These are phyloP conservation scores for Aspergillus sp. DNA, from an alignment of 2,329 filamentous ascomycete species.

Conservation along the genomic window DNA sequence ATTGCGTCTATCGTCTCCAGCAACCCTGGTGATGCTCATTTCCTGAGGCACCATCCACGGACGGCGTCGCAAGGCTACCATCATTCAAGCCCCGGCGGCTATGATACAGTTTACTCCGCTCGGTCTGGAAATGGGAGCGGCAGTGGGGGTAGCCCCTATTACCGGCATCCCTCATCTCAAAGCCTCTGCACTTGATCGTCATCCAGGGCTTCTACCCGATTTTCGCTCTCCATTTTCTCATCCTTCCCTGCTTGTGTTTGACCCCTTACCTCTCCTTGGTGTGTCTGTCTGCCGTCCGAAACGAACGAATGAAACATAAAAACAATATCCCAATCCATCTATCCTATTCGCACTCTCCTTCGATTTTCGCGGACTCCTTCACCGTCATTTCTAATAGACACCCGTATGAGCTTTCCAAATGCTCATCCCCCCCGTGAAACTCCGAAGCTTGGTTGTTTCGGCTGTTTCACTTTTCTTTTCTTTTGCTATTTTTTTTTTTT, in stretches of 20 bases:
- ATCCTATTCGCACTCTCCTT: background rate
- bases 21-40: conserved; percentile 27
- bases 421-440: background rate
- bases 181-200: conserved; percentile 34
- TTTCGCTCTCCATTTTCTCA: background rate
- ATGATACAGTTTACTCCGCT: conserved; percentile 32
- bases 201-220: background rate
- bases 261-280: conserved; percentile 3
- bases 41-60: conserved; percentile 26
- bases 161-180: conserved; percentile 35
- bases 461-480: conserved; percentile 1
- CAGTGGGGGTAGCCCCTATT: conserved; percentile 23
- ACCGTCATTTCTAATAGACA: conserved; percentile 6
- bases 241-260: background rate
- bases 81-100: conserved; percentile 27
- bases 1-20: conserved; percentile 31
- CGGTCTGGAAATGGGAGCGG: conserved; percentile 19
- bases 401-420: background rate
- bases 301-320: conserved; percentile 5
- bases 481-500: conserved; percentile 2
- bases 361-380: background rate
- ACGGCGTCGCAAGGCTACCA: conserved; percentile 25
- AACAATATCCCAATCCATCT: background rate
- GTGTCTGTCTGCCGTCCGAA: background rate
- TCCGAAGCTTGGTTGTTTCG: background rate